Conservation (phyloP, 805 yeast genomes). For the Yamadazyma phyllophila region DNA sequence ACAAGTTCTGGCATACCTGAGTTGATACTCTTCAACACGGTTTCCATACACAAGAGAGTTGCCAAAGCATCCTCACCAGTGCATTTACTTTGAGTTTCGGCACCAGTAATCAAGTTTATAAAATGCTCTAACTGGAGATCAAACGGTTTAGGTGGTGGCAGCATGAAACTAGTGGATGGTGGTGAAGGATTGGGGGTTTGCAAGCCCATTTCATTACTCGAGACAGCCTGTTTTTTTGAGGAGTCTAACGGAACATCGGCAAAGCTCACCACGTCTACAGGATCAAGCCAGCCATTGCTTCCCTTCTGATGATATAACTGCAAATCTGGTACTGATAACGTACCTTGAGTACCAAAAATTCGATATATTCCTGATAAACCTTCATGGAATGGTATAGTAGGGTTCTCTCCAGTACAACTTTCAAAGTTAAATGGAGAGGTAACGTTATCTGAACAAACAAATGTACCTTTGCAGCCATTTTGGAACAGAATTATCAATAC, state of each 20-base stretch:
- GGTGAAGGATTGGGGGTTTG: constrained; percentile 13
- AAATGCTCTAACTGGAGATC: constrained; percentile 39
- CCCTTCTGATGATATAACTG: constrained; percentile 29
- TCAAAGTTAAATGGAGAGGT: constrained; percentile 39
- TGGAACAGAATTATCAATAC: constrained; percentile 30
- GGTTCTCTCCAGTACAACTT: constrained; percentile 40
- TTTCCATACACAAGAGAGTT: constrained; percentile 38
- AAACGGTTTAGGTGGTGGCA: constrained; percentile 25
- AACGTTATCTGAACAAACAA: constrained; percentile 38
- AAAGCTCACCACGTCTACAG: constrained; percentile 14
- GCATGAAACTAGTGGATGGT: constrained; percentile 14
- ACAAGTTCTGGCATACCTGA: constrained; percentile 25
- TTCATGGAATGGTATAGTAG: constrained; percentile 30
- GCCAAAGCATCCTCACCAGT: constrained; percentile 38
- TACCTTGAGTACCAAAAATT: constrained; percentile 38
- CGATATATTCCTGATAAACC: constrained; percentile 32
- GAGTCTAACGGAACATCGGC: neutral
- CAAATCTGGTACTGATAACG: constrained; percentile 38
- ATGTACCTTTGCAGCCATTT: constrained; percentile 35
- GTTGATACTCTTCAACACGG: constrained; percentile 31
- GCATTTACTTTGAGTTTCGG: constrained; percentile 23
- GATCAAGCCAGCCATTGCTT: constrained; percentile 20
- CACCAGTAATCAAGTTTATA: constrained; percentile 31
- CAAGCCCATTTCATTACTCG: neutral
- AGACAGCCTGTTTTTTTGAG: neutral